These are phyloP conservation scores for Boletus vermiculosoides DNA, from an alignment of 768 basidiomycete species.

Conservation along the genomic window DNA sequence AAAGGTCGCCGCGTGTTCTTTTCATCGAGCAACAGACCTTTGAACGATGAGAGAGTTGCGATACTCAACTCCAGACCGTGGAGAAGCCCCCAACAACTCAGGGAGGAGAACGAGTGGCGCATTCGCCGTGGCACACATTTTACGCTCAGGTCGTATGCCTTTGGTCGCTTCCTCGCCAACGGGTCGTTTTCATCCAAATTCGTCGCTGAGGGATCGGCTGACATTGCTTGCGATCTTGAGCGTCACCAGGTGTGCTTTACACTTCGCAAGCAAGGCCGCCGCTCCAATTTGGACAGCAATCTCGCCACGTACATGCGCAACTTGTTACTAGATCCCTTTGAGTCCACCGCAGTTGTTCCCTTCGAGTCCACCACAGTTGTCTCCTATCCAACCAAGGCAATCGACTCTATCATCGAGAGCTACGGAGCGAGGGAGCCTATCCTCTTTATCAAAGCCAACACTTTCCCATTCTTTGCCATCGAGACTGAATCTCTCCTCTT, in stretches of 20 bases:
- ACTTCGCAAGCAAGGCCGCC: conserved; percentile 25
- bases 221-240: conserved; percentile 39
- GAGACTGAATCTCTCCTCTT: not conserved
- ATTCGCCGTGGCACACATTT: conserved; percentile 23
- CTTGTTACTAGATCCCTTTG: too few relatives aligned
- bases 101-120: conserved; percentile 24
- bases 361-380: conserved; percentile 13
- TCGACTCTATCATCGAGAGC: conserved; percentile 25
- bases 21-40: conserved; percentile 17
- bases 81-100: conserved; percentile 31
- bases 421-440: conserved; percentile 5
- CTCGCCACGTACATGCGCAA: not conserved
- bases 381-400: conserved; percentile 19
- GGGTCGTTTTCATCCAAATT: conserved; percentile 36
- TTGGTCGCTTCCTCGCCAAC: conserved; percentile 38
- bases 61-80: conserved; percentile 26
- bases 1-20: conserved; percentile 27
- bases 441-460: conserved; percentile 34
- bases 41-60: conserved; percentile 25
- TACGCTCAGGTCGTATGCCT: conserved; percentile 27
- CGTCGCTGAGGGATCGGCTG: conserved; percentile 23
- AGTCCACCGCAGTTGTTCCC: too few relatives aligned
- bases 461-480: conserved; percentile 32
- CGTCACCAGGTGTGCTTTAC: conserved; percentile 32
- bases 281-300: not conserved